Conservation (phyloP, 1,284 basidiomycete species). For the Anthracocystis setariae region DNA sequence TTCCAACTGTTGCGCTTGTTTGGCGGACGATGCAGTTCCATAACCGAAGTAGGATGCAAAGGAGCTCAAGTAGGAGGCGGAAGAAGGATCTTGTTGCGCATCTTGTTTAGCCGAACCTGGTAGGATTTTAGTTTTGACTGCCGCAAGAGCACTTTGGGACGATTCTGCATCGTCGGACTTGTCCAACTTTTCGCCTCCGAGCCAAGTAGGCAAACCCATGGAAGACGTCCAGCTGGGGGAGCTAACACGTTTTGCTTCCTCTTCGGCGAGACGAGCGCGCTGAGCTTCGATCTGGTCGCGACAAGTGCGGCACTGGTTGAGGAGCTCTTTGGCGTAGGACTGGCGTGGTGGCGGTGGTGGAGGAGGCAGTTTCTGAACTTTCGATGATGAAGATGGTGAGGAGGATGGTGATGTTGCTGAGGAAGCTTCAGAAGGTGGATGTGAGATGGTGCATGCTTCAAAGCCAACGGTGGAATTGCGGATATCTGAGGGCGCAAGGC, state of each 20-base stretch:
- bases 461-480: constrained; percentile 50
- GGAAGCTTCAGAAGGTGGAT: constrained; percentile 5
- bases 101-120: constrained; percentile 12
- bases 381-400: constrained; percentile 15
- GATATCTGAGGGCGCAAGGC: constrained; percentile 49
- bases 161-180: constrained; percentile 6
- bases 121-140: constrained; percentile 36
- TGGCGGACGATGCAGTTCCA: constrained; percentile 7
- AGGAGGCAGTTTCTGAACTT: constrained; percentile 25
- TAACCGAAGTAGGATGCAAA: constrained; percentile 39
- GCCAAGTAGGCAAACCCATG: constrained; percentile 32
- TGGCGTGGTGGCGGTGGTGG: constrained; percentile 55
- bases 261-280: constrained; percentile 22
- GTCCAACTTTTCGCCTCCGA: constrained; percentile 29
- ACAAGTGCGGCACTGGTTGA: constrained; percentile 61
- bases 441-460: constrained; percentile 31
- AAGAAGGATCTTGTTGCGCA: constrained; percentile 7
- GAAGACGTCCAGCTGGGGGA: constrained; percentile 23
- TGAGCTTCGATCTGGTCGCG: constrained; percentile 58
- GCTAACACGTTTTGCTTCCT: constrained; percentile 14
- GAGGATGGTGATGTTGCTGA: constrained; percentile 13
- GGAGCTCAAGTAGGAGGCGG: constrained; percentile 26
- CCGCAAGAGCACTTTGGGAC: constrained; percentile 20
- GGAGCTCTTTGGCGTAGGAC: constrained; percentile 65
- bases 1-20: constrained; percentile 9